Evolutionary conservation across 108 stramenopile genomes (phyloP).

Genomic region (Pseudonitzschia pungens): DNA sequence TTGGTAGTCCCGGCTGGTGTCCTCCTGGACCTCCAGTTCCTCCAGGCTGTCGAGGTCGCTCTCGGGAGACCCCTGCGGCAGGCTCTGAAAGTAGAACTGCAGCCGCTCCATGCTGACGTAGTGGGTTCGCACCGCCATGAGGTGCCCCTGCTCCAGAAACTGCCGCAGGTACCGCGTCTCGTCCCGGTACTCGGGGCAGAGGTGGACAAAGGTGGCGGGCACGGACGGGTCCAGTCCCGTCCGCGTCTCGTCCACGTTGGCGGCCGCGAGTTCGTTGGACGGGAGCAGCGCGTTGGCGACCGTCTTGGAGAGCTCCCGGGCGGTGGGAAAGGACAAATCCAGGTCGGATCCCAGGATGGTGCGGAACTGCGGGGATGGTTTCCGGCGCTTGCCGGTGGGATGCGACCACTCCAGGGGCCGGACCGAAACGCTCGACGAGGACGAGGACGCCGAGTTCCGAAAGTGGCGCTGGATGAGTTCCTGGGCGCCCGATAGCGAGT

Average conservation of each 20-base stretch:
- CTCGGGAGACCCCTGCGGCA: slow-evolving; percentile 25
- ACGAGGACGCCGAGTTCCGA: background rate
- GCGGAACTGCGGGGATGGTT: slow-evolving; percentile 22
- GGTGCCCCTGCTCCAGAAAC: slow-evolving; percentile 39
- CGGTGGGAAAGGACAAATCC: slow-evolving; percentile 43
- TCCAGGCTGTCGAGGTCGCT: slow-evolving; percentile 35
- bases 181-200: slow-evolving; percentile 35
- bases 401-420: slow-evolving; percentile 36
- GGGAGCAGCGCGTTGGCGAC: slow-evolving; percentile 39
- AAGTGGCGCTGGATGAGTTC: slow-evolving; percentile 26
- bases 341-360: slow-evolving; percentile 45
- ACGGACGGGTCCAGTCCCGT: slow-evolving; percentile 19
- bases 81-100: slow-evolving; percentile 29
- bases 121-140: slow-evolving; percentile 30
- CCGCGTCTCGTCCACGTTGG: slow-evolving; percentile 11
- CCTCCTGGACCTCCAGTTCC: slow-evolving; percentile 36
- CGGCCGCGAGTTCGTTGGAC: slow-evolving; percentile 26
- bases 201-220: slow-evolving; percentile 39
- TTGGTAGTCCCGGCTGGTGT: slow-evolving; percentile 23
- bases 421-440: slow-evolving; percentile 23
- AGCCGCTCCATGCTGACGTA: slow-evolving; percentile 42
- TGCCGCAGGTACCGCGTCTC: slow-evolving; percentile 34
- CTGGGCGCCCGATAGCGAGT: slow-evolving; percentile 10
- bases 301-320: slow-evolving; percentile 39
- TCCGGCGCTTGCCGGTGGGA: slow-evolving; percentile 3